These are phyloP conservation scores for Dothistroma pini DNA, from an alignment of 2,329 filamentous ascomycete genomes.

Conservation along the genomic window DNA sequence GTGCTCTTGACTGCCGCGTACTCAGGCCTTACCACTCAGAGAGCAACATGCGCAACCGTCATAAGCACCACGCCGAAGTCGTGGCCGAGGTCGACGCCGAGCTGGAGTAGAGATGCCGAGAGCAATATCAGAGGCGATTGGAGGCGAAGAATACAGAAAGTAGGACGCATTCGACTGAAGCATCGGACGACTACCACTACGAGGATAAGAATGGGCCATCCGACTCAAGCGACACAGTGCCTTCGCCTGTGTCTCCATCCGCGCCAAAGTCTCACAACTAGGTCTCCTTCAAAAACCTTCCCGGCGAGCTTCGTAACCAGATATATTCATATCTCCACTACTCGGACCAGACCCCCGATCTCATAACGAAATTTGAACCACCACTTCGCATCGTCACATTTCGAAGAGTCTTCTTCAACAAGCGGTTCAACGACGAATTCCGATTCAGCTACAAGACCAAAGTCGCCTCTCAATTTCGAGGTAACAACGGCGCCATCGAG, in stretches of 20 bases:
- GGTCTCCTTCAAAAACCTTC: background rate
- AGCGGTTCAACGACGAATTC: background rate
- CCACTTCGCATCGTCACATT: background rate
- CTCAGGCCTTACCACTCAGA: background rate
- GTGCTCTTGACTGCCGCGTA: background rate
- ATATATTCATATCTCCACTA: background rate
- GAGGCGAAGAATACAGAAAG: background rate
- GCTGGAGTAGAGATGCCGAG: background rate
- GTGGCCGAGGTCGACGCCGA: background rate
- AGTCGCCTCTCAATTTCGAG: background rate
- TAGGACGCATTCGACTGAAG: background rate
- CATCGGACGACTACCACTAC: background rate
- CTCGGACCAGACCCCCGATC: background rate
- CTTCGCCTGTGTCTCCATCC: no score
- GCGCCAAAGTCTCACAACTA: background rate
- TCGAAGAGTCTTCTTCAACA: background rate
- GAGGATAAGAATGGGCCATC: no score
- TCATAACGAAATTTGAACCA: background rate
- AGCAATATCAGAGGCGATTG: background rate
- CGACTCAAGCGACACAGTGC: no score
- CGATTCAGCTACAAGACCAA: background rate
- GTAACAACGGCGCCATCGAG: background rate
- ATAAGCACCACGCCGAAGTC: background rate
- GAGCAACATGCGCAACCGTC: background rate
- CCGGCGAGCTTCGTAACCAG: background rate